A percentile compares a stretch with the other conserved stretches of the same genome.
Conservation (phyloP, 169 alveolate species). For the Cyclospora cayetanensis region DNA sequence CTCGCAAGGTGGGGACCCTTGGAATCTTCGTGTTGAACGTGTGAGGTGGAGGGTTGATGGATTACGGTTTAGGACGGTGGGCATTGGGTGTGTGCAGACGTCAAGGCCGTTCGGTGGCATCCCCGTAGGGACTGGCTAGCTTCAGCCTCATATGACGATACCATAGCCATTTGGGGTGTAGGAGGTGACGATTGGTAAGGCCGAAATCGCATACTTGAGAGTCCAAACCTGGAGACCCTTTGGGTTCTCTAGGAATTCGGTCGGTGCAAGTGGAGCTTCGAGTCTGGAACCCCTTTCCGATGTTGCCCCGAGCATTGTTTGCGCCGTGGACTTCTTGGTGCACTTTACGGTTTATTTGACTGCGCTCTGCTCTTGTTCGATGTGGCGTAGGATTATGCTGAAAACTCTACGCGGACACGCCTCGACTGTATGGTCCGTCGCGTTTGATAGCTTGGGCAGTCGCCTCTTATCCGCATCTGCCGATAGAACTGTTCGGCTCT, state of each 20-base stretch:
- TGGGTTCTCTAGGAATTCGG: not conserved
- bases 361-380: not conserved
- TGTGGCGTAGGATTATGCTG: not conserved
- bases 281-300: not conserved
- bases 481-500: conserved; percentile 24
- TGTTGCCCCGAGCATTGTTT: not conserved
- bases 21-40: not conserved
- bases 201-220: not conserved
- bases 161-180: conserved; percentile 75
- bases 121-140: conserved; percentile 77
- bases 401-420: conserved; percentile 31
- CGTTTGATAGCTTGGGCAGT: conserved; percentile 47
- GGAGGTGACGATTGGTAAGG: conserved; percentile 48
- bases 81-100: conserved; percentile 77
- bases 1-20: conserved; percentile 23
- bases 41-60: not conserved
- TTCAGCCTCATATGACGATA: conserved; percentile 88
- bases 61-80: not conserved
- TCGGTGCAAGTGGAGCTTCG: not conserved
- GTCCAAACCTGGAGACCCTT: not conserved
- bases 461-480: conserved; percentile 56
- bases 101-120: conserved; percentile 88
- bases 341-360: not conserved
- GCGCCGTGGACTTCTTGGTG: not conserved
- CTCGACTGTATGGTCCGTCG: conserved; percentile 48